Evolutionary conservation across 164 flowering plant species (phyloP).

Genomic region (Stephania japonica): DNA sequence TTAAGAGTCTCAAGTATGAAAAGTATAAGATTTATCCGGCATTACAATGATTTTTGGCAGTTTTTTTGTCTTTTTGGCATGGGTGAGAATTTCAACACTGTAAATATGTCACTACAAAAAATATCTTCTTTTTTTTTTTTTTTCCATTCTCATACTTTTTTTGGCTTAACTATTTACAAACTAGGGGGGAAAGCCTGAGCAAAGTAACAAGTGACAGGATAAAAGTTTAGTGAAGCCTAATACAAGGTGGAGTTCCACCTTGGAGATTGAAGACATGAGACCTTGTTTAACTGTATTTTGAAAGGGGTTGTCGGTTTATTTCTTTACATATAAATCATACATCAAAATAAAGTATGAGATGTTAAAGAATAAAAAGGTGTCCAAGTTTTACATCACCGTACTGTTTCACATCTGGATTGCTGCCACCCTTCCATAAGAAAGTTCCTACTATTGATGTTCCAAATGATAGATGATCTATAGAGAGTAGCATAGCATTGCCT

Average conservation of each 20-base stretch:
- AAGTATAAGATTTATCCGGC: neutral
- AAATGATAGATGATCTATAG: neutral
- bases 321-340: neutral
- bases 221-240: neutral
- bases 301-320: no score
- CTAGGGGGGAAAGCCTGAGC: neutral
- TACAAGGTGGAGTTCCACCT: neutral
- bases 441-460: neutral
- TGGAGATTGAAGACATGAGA: neutral
- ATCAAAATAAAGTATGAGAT: neutral
- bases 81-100: neutral
- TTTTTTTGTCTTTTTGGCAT: neutral
- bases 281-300: neutral
- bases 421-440: neutral
- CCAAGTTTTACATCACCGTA: neutral
- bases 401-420: neutral
- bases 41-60: neutral
- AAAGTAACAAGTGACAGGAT: neutral
- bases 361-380: neutral
- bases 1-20: neutral
- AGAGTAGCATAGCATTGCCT: neutral
- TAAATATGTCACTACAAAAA: neutral
- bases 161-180: neutral
- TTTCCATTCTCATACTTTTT: neutral
- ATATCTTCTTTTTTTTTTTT: neutral